phyloP scores from a whole-genome alignment of 352 stramenopile genomes.

The Globisporangium middletonii region DNA sequence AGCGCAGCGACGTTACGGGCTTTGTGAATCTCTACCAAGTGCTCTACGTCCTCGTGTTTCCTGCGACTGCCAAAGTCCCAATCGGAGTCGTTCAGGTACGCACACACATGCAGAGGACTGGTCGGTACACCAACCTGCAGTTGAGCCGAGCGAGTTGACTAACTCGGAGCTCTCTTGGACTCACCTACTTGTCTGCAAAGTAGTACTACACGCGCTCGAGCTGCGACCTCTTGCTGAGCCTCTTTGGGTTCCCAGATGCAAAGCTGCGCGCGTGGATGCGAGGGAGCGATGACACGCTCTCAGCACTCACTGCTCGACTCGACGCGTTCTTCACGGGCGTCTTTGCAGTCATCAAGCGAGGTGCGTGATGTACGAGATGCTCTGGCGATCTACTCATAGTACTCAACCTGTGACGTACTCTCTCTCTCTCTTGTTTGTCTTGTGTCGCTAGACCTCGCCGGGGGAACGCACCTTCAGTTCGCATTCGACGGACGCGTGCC shows the following conservation, averaged over 20 bases:
- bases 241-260: constrained; percentile 40
- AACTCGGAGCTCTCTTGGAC: background rate
- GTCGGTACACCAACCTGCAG: background rate
- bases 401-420: background rate
- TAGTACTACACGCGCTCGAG: constrained; percentile 53
- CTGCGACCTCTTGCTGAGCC: constrained; percentile 42
- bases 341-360: constrained; percentile 18
- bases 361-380: constrained; percentile 5
- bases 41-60: constrained; percentile 48
- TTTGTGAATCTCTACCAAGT: constrained; percentile 50
- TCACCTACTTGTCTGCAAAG: constrained; percentile 1
- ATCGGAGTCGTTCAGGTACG: constrained; percentile 17
- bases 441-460: constrained; percentile 26
- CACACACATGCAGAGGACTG: background rate
- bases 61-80: constrained; percentile 9
- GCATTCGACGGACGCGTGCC: constrained; percentile 36
- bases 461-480: constrained; percentile 39
- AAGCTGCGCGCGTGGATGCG: constrained; percentile 25
- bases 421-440: background rate
- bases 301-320: constrained; percentile 18
- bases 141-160: background rate
- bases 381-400: background rate
- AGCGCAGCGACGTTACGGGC: constrained; percentile 17
- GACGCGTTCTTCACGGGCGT: constrained; percentile 22
- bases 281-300: background rate